Conservation (phyloP, 352 stramenopile genomes). For the Phytophthora tubulina region DNA sequence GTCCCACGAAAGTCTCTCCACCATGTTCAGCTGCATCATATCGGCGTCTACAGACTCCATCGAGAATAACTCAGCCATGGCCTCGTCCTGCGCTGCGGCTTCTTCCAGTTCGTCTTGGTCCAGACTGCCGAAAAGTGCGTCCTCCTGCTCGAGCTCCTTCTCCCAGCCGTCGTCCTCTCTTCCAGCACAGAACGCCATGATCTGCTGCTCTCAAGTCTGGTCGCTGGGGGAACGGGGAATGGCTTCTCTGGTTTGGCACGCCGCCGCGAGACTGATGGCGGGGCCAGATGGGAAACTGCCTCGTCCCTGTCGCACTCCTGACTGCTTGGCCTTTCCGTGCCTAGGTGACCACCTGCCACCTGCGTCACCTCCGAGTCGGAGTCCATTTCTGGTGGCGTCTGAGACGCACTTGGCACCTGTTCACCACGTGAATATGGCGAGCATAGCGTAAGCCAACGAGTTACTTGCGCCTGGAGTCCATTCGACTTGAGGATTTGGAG, state of each 20-base stretch:
- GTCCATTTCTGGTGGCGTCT: no score
- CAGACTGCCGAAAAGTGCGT: constrained; percentile 34
- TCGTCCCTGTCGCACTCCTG: constrained; percentile 31
- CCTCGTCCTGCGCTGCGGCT: constrained; percentile 11
- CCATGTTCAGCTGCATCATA: constrained; percentile 15
- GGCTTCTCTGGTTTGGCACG: constrained; percentile 22
- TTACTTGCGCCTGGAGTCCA: constrained; percentile 1
- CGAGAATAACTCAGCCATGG: constrained; percentile 16
- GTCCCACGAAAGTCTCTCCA: constrained; percentile 46
- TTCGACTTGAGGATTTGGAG: constrained; percentile 1
- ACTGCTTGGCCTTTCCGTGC: constrained; percentile 36
- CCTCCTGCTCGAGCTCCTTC: constrained; percentile 28
- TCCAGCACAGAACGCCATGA: constrained; percentile 40
- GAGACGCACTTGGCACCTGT: constrained; percentile 7
- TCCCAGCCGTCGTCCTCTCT: constrained; percentile 34
- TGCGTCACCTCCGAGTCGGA: not conserved
- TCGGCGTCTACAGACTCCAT: constrained; percentile 17
- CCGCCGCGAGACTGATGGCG: constrained; percentile 8
- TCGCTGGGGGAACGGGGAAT: constrained; percentile 31
- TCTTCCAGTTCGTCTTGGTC: constrained; percentile 25
- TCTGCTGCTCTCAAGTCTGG: constrained; percentile 19
- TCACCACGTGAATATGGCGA: constrained; percentile 5
- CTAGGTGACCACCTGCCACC: constrained; percentile 7
- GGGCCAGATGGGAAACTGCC: constrained; percentile 28
- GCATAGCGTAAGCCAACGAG: not conserved